These are phyloP conservation scores for Lepidium didymum DNA, from an alignment of 345 rosid species.

Conservation along the genomic window DNA sequence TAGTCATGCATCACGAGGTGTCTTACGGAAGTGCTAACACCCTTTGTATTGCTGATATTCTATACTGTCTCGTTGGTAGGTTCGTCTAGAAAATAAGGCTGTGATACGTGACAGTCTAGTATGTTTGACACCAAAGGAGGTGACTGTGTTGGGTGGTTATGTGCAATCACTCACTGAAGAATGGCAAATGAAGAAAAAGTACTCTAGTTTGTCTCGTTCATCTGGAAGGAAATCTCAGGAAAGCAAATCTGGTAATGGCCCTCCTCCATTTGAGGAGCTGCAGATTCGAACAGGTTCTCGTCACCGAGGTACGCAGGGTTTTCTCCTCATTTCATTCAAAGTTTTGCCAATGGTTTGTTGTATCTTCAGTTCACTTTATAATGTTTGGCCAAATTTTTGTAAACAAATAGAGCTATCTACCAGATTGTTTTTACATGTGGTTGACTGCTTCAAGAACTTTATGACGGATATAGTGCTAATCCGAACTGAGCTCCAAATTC, in stretches of 20 bases:
- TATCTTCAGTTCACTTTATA: background rate
- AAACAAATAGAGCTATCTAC: background rate
- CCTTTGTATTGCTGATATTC: background rate
- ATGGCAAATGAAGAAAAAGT: constrained; percentile 84
- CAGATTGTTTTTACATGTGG: background rate
- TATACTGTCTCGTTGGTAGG: constrained; percentile 35
- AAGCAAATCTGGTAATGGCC: constrained; percentile 49
- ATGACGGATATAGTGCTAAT: background rate
- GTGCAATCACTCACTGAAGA: constrained; percentile 78
- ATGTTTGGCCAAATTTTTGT: background rate
- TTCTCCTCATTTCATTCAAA: background rate
- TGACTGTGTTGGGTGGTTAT: constrained; percentile 69
- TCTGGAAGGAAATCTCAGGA: constrained; percentile 43
- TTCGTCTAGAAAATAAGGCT: constrained; percentile 71
- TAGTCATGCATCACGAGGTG: background rate
- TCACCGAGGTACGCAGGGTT: constrained; percentile 23
- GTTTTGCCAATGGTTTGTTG: background rate
- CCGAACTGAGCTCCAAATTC: background rate
- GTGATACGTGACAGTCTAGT: constrained; percentile 50
- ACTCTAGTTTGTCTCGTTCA: constrained; percentile 50
- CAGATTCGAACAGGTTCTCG: constrained; percentile 37
- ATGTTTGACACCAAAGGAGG: constrained; percentile 58
- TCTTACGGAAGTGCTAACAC: background rate
- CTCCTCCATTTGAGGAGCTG: constrained; percentile 86
- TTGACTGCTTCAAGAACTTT: background rate